Evolutionary conservation across 202 grass and related monocot species (phyloP).

Genomic region (Setaria viridis): DNA sequence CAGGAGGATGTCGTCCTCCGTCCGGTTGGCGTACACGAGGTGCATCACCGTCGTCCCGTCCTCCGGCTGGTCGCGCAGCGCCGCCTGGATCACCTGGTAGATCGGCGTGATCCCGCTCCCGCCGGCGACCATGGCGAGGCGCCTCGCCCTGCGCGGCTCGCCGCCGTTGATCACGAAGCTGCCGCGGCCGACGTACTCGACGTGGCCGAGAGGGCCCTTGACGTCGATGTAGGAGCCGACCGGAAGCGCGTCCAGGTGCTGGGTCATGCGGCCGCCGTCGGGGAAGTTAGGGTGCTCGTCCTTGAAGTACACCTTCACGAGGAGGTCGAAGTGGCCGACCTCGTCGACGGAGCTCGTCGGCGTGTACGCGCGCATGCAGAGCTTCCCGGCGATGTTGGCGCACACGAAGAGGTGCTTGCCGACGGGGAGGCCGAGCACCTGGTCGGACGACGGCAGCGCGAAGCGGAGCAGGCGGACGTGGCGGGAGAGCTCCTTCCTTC

Average conservation of each 20-base stretch:
- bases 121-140: conserved; percentile 79
- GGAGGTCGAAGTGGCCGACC: conserved; percentile 74
- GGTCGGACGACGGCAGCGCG: conserved; percentile 59
- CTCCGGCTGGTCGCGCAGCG: conserved; percentile 67
- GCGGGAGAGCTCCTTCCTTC: conserved; percentile 57
- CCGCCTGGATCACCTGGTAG: conserved; percentile 89
- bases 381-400: conserved; percentile 55
- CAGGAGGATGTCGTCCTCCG: conserved; percentile 84
- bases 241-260: conserved; percentile 69
- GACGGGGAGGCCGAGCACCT: conserved; percentile 66
- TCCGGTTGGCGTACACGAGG: conserved; percentile 79
- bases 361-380: conserved; percentile 86
- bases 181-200: conserved; percentile 73
- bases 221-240: conserved; percentile 49
- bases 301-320: conserved; percentile 82
- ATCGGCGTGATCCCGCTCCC: conserved; percentile 89
- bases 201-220: conserved; percentile 60
- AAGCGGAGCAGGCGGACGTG: conserved; percentile 75
- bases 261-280: conserved; percentile 69
- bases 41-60: conserved; percentile 86
- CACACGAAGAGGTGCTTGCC: conserved; percentile 73
- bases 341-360: conserved; percentile 65
- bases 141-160: conserved; percentile 36
- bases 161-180: conserved; percentile 51
- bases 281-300: conserved; percentile 58